Percentiles rank a stretch among this genome's conserved stretches.
These are phyloP conservation scores for Diaporthe ilicicola DNA, from an alignment of 2,329 filamentous ascomycete genomes.

Conservation along the genomic window DNA sequence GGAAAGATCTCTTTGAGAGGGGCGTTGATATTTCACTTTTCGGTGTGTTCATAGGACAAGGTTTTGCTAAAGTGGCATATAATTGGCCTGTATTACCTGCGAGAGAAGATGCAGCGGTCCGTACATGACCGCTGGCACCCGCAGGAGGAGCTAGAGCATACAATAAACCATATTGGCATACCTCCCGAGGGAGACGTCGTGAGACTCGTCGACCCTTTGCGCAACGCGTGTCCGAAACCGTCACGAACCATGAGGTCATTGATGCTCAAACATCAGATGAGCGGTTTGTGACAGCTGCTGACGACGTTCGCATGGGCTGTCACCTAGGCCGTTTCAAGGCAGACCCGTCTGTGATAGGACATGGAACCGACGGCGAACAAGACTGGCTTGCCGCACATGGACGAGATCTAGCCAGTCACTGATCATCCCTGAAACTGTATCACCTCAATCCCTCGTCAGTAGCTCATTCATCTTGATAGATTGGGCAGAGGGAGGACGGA, in stretches of 20 bases:
- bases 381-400: background rate
- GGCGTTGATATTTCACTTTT: constrained; percentile 8
- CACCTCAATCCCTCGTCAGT: background rate
- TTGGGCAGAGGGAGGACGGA: no score
- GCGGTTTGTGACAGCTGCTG: constrained; percentile 8
- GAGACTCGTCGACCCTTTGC: background rate
- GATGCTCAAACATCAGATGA: constrained; percentile 13
- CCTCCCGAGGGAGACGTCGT: background rate
- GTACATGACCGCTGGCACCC: background rate
- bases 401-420: background rate
- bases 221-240: background rate
- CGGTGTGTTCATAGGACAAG: constrained; percentile 4
- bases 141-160: constrained; percentile 12
- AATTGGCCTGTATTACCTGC: background rate
- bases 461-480: background rate
- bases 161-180: constrained; percentile 5
- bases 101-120: background rate
- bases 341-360: background rate
- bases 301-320: constrained; percentile 1
- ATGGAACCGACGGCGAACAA: background rate
- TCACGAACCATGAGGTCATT: constrained; percentile 5
- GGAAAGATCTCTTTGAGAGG: background rate
- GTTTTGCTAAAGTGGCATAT: constrained; percentile 8
- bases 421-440: no score
- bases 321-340: background rate